Evolutionary conservation across 2,329 filamentous ascomycete species (phyloP), one percentile per base, ranked within the genome.

Genomic region (Ceratocystis cacaofunesta): DNA sequence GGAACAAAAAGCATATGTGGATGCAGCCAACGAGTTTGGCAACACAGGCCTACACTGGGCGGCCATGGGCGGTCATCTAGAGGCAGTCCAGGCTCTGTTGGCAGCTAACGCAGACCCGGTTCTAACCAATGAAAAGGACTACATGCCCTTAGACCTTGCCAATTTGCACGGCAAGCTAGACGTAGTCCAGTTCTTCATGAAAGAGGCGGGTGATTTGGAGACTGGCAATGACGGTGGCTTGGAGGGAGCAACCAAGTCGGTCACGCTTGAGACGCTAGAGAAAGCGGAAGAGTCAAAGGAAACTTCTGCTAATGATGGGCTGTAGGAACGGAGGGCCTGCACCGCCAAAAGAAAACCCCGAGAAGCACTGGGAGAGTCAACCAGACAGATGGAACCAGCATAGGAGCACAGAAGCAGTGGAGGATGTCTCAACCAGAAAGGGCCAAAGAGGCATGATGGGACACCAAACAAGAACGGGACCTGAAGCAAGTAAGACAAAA

Each of bases 31-130:
- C 72, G 79, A 85, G 68, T 87, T 88, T 58, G 92, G 91, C 57
- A 97, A 96, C 77, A 96, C 92, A 0, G 84, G 90, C 0, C 79
- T 99, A 66, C 94, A 99, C 76, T 97, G 92, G 92, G 92, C 92
- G 0, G 89, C 90, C 0, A 78, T 96, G 65, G 94, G 95, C 65
- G 92, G 92, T 1, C 92, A 96, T 71, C 78, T 97, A 2, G 83
- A 86, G 5, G 83, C 85, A 2, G 90, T 96, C 5, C 89, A 92
- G 77, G 76, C 85, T 0, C 80, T 99, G 12, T 79, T 96, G 1
- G 67, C 62, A 36, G 79, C 84, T 2, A 91, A 90, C 1, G 91
- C 91, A 1, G 87, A 90, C 67, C 85, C 91, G 3, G 85, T 85
- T 10, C 77, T 90, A 41, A 86, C 86, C 72, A 97, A 97, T 73